Evolutionary conservation across 768 basidiomycete species (phyloP), one percentile per base, ranked within the genome.

Genomic region (Termitomyces sp.): DNA sequence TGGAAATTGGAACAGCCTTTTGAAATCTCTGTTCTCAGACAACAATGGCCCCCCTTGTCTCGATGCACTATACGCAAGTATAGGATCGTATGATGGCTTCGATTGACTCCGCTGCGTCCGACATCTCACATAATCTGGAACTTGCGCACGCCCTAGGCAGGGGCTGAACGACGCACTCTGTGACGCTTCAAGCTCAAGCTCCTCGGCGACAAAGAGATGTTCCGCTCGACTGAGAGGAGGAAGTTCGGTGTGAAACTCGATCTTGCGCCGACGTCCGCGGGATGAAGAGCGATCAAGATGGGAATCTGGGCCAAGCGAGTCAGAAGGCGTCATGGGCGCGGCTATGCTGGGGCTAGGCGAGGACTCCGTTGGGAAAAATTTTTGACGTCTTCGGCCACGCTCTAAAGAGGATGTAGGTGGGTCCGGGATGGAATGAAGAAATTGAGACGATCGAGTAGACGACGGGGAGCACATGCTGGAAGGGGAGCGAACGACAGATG

Each of bases 321-420:
- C 77, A 5, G 66, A 59, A 1, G 83, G 83, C 0, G 81, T 83
- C 7, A 69, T 62, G 0, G 79, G 79, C 1, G 73, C 69, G 9
- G 56, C 56, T 26, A 76, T 66, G 57, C 77, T 78, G 3, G 53
- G 54, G 45, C 62, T 61, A n/a, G 64, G 59, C 12, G 64, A 65
- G 14, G 46, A 59, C 7, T 61, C 62, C 15, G 45, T 53, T 12
- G 65, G 70, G 37, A 62, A 60, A 43, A 50, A 31, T 57, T 60
- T 60, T 64, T 67, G 30, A 50, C 62, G 66, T 26, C 67, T 64
- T 48, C 75, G 73, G 21, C 75, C 74, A 41, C 76, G 70, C 31
- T 70, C 69, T 1, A 71, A 61, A 21, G 73, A 69, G 21, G 70
- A 54, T 9, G 65, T 58, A 6, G 69, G 58, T 7, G 71, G 50